Percentiles rank a stretch among this genome's conserved stretches.
phyloP scores from a whole-genome alignment of 805 yeast species.

The Candida oleophila region DNA sequence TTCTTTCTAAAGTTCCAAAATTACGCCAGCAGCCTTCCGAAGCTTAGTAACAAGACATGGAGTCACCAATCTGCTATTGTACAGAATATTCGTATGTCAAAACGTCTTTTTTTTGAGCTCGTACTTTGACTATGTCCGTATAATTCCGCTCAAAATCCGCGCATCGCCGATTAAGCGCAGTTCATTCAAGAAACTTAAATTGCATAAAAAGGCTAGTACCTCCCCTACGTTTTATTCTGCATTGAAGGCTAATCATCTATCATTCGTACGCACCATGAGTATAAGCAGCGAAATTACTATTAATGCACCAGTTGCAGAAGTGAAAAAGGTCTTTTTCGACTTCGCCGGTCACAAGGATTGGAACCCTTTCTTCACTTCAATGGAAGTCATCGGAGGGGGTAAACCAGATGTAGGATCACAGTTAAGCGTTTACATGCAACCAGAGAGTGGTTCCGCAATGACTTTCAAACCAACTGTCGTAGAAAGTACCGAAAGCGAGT shows the following conservation, averaged over 20 bases:
- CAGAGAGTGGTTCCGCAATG: constrained; percentile 5
- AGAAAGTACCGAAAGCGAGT: constrained; percentile 1
- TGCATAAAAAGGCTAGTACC: no score
- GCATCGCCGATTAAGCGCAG: no score
- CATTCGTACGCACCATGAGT: neutral
- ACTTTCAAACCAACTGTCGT: constrained; percentile 9
- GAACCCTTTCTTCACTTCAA: constrained; percentile 13
- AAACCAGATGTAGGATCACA: constrained; percentile 6
- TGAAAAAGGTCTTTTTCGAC: constrained; percentile 9
- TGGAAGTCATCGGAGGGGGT: constrained; percentile 5
- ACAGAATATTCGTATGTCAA: no score
- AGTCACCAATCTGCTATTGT: no score
- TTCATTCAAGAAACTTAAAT: no score
- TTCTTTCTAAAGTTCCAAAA: no score
- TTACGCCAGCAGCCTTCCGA: no score
- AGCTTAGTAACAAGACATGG: no score
- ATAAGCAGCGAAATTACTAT: constrained; percentile 7
- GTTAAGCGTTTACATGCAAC: constrained; percentile 10
- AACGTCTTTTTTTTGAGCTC: no score
- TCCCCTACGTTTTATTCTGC: no score
- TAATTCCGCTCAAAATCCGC: neutral
- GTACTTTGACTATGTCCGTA: neutral
- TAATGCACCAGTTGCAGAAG: constrained; percentile 9
- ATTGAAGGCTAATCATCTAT: no score
- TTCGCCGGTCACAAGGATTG: constrained; percentile 10